Evolutionary conservation across 2,329 filamentous ascomycete genomes (phyloP).

Genomic region (Penicillium sp.): DNA sequence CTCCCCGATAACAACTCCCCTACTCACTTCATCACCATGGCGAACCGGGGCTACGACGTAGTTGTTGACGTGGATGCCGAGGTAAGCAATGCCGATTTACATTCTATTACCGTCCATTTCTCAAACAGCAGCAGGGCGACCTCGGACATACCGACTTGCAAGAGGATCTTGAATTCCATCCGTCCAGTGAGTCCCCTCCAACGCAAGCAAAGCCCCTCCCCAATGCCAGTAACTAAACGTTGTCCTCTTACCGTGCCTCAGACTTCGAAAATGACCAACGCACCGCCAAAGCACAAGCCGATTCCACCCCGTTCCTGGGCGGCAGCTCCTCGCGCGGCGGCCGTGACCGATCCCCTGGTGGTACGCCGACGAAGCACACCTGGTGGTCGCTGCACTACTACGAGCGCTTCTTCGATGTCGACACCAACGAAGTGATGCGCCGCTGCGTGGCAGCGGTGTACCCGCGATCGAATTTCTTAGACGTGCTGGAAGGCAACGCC

Average conservation of each 20-base stretch:
- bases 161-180: slow-evolving; percentile 98
- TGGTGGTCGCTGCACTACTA: slow-evolving; percentile 94
- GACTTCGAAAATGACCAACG: slow-evolving; percentile 66
- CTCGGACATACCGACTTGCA: slow-evolving; percentile 97
- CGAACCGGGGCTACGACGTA: slow-evolving; percentile 89
- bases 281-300: slow-evolving; percentile 50
- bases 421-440: slow-evolving; percentile 82
- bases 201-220: not conserved
- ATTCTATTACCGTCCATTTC: not conserved
- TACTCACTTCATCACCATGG: slow-evolving; percentile 54
- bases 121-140: slow-evolving; percentile 66
- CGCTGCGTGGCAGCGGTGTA: slow-evolving; percentile 88
- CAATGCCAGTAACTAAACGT: not conserved
- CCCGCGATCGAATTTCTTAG: slow-evolving; percentile 90
- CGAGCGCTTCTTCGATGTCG: slow-evolving; percentile 97
- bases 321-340: slow-evolving; percentile 41
- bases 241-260: slow-evolving; percentile 21
- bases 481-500: slow-evolving; percentile 93
- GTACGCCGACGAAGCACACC: slow-evolving; percentile 69
- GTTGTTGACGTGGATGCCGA: slow-evolving; percentile 97
- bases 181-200: slow-evolving; percentile 59
- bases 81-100: slow-evolving; percentile 51
- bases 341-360: slow-evolving; percentile 42
- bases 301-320: slow-evolving; percentile 51
- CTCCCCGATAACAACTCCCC: slow-evolving; percentile 21